phyloP scores from a whole-genome alignment of 108 stramenopile species.

The Cyclotella sp. region DNA sequence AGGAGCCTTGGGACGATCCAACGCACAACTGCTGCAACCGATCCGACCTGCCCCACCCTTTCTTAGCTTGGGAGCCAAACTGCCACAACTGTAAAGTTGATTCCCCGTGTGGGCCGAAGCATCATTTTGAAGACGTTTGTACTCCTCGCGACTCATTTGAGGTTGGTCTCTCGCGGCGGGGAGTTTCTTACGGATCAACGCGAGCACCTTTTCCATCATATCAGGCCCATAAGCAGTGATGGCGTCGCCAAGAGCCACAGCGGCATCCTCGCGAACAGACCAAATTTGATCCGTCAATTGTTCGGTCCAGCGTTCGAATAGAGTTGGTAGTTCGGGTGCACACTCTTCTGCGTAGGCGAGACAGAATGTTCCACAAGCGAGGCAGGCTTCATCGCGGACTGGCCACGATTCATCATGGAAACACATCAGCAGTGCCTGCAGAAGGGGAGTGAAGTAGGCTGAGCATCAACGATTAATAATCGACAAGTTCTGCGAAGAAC shows the following conservation, averaged over 20 bases:
- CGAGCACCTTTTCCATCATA: constrained; percentile 63
- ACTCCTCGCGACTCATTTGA: constrained; percentile 83
- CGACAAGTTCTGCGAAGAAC: neutral
- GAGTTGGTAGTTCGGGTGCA: constrained; percentile 74
- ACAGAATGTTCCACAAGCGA: constrained; percentile 93
- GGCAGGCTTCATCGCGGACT: constrained; percentile 96
- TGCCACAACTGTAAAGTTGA: constrained; percentile 93
- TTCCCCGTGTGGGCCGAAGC: constrained; percentile 73
- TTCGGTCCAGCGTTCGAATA: constrained; percentile 93
- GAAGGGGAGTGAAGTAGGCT: neutral
- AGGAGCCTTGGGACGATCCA: constrained; percentile 88
- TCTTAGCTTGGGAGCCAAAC: constrained; percentile 92
- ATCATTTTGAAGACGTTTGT: constrained; percentile 85
- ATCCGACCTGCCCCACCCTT: constrained; percentile 89
- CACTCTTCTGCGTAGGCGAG: constrained; percentile 89
- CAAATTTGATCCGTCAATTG: constrained; percentile 97
- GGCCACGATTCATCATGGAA: constrained; percentile 99
- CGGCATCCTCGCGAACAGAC: constrained; percentile 95
- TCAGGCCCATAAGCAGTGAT: constrained; percentile 79
- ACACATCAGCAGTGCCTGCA: constrained; percentile 92
- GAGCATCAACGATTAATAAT: neutral
- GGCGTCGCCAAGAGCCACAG: constrained; percentile 93
- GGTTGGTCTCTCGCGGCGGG: constrained; percentile 85
- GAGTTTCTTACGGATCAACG: constrained; percentile 50
- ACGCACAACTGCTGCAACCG: constrained; percentile 82